These are phyloP conservation scores for Leccinum longicurvipes DNA, from an alignment of 768 basidiomycete species.

Conservation along the genomic window DNA sequence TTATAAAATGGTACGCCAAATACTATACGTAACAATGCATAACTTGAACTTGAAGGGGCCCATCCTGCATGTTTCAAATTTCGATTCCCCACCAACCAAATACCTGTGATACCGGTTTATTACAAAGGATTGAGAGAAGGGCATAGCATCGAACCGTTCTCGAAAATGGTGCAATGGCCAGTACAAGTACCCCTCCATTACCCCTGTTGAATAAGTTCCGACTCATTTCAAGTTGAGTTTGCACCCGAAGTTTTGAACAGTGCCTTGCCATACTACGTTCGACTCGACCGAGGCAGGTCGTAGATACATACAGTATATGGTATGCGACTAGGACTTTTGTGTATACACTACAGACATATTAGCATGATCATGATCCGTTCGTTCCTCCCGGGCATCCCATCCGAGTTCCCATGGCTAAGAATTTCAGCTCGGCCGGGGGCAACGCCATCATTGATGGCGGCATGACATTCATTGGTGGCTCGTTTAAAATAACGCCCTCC, in stretches of 20 bases:
- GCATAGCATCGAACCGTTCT: neutral
- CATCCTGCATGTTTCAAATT: neutral
- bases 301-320: neutral
- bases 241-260: neutral
- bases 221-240: neutral
- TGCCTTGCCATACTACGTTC: neutral
- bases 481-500: neutral
- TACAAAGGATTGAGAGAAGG: neutral
- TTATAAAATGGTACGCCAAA: neutral
- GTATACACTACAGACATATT: neutral
- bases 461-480: neutral
- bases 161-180: neutral
- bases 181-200: neutral
- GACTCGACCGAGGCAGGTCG: neutral
- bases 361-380: neutral
- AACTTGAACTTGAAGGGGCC: no score
- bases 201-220: neutral
- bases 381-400: neutral
- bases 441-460: neutral
- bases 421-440: neutral
- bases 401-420: neutral
- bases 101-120: neutral
- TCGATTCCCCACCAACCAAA: neutral
- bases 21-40: neutral
- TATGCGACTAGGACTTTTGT: neutral